Evolutionary conservation across 371 early-diverging fungal genomes (phyloP).

Genomic region (Mortierella sp.): DNA sequence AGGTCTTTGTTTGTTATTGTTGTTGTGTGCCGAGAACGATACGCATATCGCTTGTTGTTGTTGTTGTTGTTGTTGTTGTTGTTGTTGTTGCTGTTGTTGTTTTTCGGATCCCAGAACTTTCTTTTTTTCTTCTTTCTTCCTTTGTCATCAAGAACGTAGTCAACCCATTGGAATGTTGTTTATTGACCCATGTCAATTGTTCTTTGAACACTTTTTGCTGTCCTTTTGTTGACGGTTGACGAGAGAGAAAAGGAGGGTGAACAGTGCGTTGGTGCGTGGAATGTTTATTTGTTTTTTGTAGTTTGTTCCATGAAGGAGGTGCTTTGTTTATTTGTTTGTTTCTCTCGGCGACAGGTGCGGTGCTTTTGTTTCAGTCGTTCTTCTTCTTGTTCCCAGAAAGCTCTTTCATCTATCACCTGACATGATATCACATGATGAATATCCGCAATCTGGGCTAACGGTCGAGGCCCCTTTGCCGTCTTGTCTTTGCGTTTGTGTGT

Average conservation of each 20-base stretch:
- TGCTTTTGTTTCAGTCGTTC: not conserved
- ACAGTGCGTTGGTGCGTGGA: not conserved
- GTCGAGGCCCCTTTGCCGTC: not conserved
- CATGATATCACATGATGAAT: not conserved
- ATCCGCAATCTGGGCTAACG: not conserved
- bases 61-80: not conserved
- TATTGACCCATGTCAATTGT: not conserved
- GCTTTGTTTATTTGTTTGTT: not conserved
- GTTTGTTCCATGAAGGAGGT: not conserved
- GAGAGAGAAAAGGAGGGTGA: not conserved
- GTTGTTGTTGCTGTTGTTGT: not conserved
- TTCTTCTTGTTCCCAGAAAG: not conserved
- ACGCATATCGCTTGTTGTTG: not conserved
- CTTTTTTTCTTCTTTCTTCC: not conserved
- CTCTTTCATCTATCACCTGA: not conserved
- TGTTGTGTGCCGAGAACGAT: too few relatives aligned
- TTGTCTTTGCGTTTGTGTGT: not conserved
- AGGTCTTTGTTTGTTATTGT: not conserved
- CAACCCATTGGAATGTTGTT: not conserved
- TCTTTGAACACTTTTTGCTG: not conserved
- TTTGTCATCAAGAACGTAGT: not conserved
- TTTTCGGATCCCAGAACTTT: not conserved
- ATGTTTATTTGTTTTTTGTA: not conserved
- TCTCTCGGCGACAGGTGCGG: not conserved
- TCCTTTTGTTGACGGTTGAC: not conserved